These are phyloP conservation scores for Xylariaceae sp. DNA, from an alignment of 2,329 filamentous ascomycete species.

Conservation along the genomic window DNA sequence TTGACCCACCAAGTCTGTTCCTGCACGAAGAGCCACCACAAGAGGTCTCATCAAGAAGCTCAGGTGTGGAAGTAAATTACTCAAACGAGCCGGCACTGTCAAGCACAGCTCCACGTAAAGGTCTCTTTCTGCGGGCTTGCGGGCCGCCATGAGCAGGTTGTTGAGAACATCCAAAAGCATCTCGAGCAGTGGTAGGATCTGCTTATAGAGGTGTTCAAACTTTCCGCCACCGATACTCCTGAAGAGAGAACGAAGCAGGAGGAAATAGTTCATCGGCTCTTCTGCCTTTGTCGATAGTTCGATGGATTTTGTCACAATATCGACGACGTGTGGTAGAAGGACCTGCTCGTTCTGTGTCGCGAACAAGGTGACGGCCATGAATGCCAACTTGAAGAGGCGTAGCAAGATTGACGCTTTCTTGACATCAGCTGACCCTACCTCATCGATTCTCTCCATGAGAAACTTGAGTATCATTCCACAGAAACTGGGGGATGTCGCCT, in stretches of 20 bases:
- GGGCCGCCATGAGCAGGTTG: slow-evolving; percentile 83
- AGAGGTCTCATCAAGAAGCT: slow-evolving; percentile 96
- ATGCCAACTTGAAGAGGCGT: slow-evolving; percentile 93
- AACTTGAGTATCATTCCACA: slow-evolving; percentile 98
- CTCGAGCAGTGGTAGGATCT: slow-evolving; percentile 90
- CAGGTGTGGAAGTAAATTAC: slow-evolving; percentile 89
- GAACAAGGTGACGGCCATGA: slow-evolving; percentile 98
- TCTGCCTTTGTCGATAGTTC: slow-evolving; percentile 92
- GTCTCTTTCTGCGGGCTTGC: slow-evolving; percentile 86
- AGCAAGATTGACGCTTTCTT: slow-evolving; percentile 90
- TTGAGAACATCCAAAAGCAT: slow-evolving; percentile 98
- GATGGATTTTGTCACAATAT: slow-evolving; percentile 96
- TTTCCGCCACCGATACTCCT: slow-evolving; percentile 94
- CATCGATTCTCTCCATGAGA: slow-evolving; percentile 91
- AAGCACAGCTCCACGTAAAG: slow-evolving; percentile 95
- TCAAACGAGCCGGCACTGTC: slow-evolving; percentile 89
- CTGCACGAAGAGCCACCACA: slow-evolving; percentile 89
- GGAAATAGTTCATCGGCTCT: slow-evolving; percentile 98
- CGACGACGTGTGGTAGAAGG: slow-evolving; percentile 89
- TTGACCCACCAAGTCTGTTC: slow-evolving; percentile 90
- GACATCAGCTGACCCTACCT: slow-evolving; percentile 88
- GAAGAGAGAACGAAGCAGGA: slow-evolving; percentile 87
- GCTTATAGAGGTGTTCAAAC: slow-evolving; percentile 97
- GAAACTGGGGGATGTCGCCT: slow-evolving; percentile 95
- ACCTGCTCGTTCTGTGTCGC: slow-evolving; percentile 93